Conservation (phyloP, 768 basidiomycete genomes). For the Lactarius vividus region DNA sequence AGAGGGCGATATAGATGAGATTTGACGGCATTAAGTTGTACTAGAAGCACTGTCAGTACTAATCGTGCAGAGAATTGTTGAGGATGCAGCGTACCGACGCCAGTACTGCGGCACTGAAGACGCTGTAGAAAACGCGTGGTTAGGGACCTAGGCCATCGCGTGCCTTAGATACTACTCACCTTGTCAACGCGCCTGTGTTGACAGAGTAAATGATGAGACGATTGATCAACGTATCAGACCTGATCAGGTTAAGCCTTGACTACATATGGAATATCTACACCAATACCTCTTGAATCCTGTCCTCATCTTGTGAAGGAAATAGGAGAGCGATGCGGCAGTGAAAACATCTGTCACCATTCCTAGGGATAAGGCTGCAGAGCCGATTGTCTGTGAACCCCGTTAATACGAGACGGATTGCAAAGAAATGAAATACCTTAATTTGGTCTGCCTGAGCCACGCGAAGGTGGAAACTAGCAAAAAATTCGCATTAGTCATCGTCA, state of each 20-base stretch:
- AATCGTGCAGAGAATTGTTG: background rate
- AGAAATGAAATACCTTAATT: constrained; percentile 43
- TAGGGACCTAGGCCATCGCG: background rate
- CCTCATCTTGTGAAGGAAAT: constrained; percentile 52
- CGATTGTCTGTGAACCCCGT: constrained; percentile 40
- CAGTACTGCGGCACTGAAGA: constrained; percentile 50
- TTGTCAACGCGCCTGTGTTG: constrained; percentile 62
- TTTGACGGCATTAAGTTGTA: constrained; percentile 54
- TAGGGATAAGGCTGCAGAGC: constrained; percentile 46
- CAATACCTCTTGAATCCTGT: constrained; percentile 47
- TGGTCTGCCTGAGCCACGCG: constrained; percentile 42
- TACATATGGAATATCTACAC: background rate
- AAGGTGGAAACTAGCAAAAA: constrained; percentile 37
- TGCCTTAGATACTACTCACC: constrained; percentile 35
- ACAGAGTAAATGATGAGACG: constrained; percentile 57
- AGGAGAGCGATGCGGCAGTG: constrained; percentile 52
- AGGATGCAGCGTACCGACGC: constrained; percentile 45
- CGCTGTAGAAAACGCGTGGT: constrained; percentile 33
- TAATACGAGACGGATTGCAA: background rate
- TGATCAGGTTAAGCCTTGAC: constrained; percentile 30
- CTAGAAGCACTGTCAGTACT: constrained; percentile 35
- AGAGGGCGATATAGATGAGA: constrained; percentile 57
- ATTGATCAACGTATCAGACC: constrained; percentile 57
- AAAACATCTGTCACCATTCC: constrained; percentile 51
- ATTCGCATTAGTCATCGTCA: background rate